Evolutionary conservation across 768 basidiomycete species (phyloP), one percentile per base, ranked within the genome.

Genomic region (Pulveroboletus frians): DNA sequence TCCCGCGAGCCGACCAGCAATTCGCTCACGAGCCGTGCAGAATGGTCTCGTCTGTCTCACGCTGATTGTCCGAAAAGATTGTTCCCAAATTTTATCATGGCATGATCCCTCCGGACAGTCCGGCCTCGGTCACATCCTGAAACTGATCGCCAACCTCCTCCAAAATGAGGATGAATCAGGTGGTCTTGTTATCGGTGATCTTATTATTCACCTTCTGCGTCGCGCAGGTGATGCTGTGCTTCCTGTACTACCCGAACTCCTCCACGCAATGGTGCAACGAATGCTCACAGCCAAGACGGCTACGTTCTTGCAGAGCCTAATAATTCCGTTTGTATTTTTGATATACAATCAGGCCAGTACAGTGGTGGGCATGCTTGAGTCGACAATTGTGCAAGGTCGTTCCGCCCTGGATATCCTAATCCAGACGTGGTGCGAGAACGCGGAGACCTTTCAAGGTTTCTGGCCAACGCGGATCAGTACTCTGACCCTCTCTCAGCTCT

Each of bases 291-390:
- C 95, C 0, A 84, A 88, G 69, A 94, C 94, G 1, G 88, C 92
- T 0, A 90, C 87, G 2, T 97, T 95, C 76, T 73, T 88, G 13
- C 95, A 96, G 78, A 92, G 89, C 58, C 77, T 99, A 11, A 77
- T 94, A 45, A 75, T 97, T 18, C 96, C 96, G 0, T 95, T 98
- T 65, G 89, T 92, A 1, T 97, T 94, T 73, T 73, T 99, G 18
- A 84, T 97, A 58, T 80, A 91, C 63, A 86, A 87, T 50, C 89
- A 96, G 61, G 80, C 83, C 20, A 85, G 92, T 54, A 81, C 82
- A 0, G 85, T 93, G 2, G 72, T 98, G 15, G 71, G 76, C 11
- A 75, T 96, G 26, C 74, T 98, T 18, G 90, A 94, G 57, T 71
- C 78, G 10, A 83, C 80, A 54, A 71, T 68, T 11, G 72, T 84